These are phyloP conservation scores for Volvox carteri DNA, from an alignment of 163 green algal species.

Conservation along the genomic window DNA sequence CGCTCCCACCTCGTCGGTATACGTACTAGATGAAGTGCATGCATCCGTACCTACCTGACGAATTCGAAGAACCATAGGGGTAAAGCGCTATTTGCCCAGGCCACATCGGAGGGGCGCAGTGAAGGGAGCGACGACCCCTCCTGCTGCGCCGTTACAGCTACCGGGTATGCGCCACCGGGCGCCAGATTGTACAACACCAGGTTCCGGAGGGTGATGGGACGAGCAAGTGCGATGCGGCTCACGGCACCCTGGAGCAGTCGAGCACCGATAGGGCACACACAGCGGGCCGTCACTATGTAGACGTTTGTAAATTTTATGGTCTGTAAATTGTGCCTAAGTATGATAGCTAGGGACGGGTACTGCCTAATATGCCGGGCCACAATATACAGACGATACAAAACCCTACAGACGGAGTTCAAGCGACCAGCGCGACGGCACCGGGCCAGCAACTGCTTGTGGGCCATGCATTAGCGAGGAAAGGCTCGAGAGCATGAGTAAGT, in stretches of 20 bases:
- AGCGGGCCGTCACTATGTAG: background rate
- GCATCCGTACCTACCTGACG: background rate
- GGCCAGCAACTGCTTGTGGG: too few relatives aligned
- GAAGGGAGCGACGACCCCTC: background rate
- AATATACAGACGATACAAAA: too few relatives aligned
- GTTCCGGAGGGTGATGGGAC: conserved; percentile 37
- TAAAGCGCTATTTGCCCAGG: conserved; percentile 1
- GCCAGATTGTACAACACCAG: conserved; percentile 37
- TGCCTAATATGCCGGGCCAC: too few relatives aligned
- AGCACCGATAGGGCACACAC: background rate
- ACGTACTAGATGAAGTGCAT: background rate
- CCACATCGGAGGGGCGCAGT: background rate
- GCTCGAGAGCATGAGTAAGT: too few relatives aligned
- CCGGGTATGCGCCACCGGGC: background rate
- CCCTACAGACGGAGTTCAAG: too few relatives aligned
- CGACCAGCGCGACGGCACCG: too few relatives aligned
- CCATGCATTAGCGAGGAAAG: too few relatives aligned
- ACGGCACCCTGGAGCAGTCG: background rate
- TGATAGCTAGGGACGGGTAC: background rate
- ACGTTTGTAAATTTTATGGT: background rate
- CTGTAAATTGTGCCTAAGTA: background rate
- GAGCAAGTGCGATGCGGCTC: background rate
- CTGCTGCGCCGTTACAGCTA: background rate
- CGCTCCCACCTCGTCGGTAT: background rate
- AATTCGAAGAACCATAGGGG: conserved; percentile 20